phyloP scores from a whole-genome alignment of 2,329 filamentous ascomycete species.

The Tolypocladium amazonense region DNA sequence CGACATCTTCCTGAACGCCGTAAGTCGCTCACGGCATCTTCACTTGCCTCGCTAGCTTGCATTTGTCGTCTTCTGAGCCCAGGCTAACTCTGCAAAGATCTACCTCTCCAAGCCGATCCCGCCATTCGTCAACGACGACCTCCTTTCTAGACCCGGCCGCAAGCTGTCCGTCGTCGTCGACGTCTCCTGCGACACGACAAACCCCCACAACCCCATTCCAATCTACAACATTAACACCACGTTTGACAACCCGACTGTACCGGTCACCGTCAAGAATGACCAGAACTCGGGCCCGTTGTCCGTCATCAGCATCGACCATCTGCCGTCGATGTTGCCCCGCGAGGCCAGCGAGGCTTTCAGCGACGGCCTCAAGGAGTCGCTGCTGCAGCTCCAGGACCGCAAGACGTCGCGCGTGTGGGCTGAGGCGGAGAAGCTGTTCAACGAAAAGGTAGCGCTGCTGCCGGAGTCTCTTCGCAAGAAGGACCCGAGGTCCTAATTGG shows the following conservation, averaged over 20 bases:
- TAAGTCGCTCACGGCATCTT: slow-evolving; percentile 9
- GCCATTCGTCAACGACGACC: slow-evolving; percentile 65
- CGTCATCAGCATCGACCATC: slow-evolving; percentile 82
- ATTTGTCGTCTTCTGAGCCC: neutral
- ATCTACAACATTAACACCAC: slow-evolving; percentile 80
- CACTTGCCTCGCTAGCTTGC: no score
- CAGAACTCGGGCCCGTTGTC: slow-evolving; percentile 46
- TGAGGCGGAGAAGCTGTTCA: slow-evolving; percentile 73
- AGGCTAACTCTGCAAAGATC: slow-evolving; percentile 1
- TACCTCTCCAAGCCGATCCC: slow-evolving; percentile 26
- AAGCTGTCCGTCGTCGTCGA: slow-evolving; percentile 74
- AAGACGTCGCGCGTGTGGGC: slow-evolving; percentile 68
- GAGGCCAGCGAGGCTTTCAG: slow-evolving; percentile 84
- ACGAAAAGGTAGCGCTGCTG: slow-evolving; percentile 66
- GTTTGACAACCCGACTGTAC: slow-evolving; percentile 78
- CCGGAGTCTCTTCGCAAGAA: slow-evolving; percentile 24
- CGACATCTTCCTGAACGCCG: slow-evolving; percentile 66
- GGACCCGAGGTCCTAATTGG: neutral
- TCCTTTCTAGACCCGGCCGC: slow-evolving; percentile 52
- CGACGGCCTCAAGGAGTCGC: slow-evolving; percentile 62
- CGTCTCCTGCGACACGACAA: slow-evolving; percentile 65
- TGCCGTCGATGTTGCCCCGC: slow-evolving; percentile 72
- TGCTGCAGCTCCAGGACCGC: slow-evolving; percentile 70
- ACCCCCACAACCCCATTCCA: slow-evolving; percentile 60
- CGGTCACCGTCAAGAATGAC: slow-evolving; percentile 50